Percentiles rank a stretch among this genome's conserved stretches.
Evolutionary conservation across 2,329 filamentous ascomycete species (phyloP).

Genomic region (Colletotrichum nymphaeae): DNA sequence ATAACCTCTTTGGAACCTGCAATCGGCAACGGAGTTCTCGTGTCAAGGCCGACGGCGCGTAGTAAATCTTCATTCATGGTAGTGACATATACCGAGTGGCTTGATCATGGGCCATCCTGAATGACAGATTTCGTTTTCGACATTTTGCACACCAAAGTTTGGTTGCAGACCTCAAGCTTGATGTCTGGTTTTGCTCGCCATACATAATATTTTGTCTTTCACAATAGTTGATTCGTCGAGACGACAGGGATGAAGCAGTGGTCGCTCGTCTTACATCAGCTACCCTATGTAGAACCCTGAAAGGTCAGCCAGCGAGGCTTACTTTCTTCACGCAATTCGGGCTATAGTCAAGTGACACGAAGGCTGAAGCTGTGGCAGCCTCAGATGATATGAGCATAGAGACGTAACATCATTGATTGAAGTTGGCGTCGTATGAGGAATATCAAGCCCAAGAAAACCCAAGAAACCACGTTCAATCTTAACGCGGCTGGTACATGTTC

Average conservation of each 20-base stretch:
- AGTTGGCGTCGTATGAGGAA: background rate
- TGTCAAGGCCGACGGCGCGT: no score
- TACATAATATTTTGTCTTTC: background rate
- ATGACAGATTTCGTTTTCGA: no score
- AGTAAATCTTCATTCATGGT: no score
- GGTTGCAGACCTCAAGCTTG: background rate
- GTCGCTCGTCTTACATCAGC: background rate
- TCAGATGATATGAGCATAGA: background rate
- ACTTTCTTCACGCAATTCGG: background rate
- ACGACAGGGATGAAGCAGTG: background rate
- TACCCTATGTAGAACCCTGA: background rate
- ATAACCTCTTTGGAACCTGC: no score
- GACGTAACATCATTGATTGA: background rate
- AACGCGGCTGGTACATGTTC: slow-evolving; percentile 37
- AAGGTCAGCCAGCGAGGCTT: background rate
- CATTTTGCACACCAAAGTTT: no score
- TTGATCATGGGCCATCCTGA: no score
- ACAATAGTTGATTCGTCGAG: background rate
- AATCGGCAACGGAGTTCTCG: no score
- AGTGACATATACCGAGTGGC: no score
- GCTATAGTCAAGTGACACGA: background rate
- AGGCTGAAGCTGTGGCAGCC: background rate
- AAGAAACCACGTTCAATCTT: background rate
- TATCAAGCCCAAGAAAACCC: background rate
- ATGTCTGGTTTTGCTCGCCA: background rate